Percentiles rank a stretch among this genome's conserved stretches.
Conservation (phyloP, 2,329 filamentous ascomycete genomes). For the Cordyceps farinosa region DNA sequence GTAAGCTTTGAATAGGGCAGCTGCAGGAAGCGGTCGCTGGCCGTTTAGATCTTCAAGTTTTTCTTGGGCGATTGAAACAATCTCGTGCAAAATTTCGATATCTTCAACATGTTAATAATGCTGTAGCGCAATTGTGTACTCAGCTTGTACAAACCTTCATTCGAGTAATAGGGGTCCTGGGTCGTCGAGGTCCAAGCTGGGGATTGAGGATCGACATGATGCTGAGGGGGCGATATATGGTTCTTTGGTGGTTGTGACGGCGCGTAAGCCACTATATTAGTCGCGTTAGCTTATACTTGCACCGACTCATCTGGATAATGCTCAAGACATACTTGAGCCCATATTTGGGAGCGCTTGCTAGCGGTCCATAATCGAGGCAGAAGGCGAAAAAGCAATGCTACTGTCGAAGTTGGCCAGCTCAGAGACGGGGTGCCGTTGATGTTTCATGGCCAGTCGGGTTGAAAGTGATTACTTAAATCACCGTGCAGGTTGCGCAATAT, state of each 20-base stretch:
- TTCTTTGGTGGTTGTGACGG: slow-evolving; percentile 5
- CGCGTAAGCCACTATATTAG: slow-evolving; percentile 19
- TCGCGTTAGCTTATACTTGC: not conserved
- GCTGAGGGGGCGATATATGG: not conserved
- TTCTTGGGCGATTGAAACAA: slow-evolving; percentile 68
- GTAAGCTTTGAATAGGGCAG: slow-evolving; percentile 78
- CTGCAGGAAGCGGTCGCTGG: slow-evolving; percentile 64
- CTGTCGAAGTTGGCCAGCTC: not conserved
- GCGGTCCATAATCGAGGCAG: slow-evolving; percentile 31
- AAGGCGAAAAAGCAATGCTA: slow-evolving; percentile 6
- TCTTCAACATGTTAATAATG: slow-evolving; percentile 41
- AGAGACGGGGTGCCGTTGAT: not conserved
- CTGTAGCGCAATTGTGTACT: not conserved
- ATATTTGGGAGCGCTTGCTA: slow-evolving; percentile 26
- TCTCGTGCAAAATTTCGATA: slow-evolving; percentile 72
- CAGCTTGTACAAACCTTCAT: slow-evolving; percentile 47
- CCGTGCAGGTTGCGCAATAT: not conserved
- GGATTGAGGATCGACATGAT: slow-evolving; percentile 9
- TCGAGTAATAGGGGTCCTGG: slow-evolving; percentile 51
- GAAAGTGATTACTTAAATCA: not conserved
- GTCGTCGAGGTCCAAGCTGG: slow-evolving; percentile 11
- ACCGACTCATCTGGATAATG: not conserved
- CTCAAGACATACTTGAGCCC: slow-evolving; percentile 28
- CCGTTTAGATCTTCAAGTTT: slow-evolving; percentile 56
- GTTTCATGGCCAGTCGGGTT: not conserved